Evolutionary conservation across 371 early-diverging fungal species (phyloP).

Genomic region (Dichotomocladium elegans): DNA sequence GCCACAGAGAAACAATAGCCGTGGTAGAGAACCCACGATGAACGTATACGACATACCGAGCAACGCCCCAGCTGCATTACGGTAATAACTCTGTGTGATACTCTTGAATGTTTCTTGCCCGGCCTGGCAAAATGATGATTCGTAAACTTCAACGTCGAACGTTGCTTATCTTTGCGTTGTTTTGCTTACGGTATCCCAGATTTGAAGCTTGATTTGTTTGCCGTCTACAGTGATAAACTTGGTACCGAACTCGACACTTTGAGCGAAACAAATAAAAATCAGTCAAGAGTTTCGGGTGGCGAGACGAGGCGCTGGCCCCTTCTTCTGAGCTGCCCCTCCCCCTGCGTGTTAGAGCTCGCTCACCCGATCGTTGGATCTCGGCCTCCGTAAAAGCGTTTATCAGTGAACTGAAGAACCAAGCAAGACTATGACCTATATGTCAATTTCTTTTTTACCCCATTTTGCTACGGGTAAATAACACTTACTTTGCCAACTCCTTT

Average conservation of each 20-base stretch:
- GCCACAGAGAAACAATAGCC: background rate
- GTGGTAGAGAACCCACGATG: background rate
- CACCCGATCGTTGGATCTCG: constrained; percentile 88
- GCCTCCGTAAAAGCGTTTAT: constrained; percentile 77
- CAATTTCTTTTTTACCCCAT: background rate
- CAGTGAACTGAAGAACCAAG: constrained; percentile 78
- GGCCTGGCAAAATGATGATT: constrained; percentile 56
- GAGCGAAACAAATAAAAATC: background rate
- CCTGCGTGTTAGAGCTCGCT: too few species aligned
- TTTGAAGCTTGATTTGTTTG: constrained; percentile 91
- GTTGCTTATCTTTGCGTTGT: background rate
- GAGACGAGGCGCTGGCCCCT: too few species aligned
- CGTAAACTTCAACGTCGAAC: too few species aligned
- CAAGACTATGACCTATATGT: constrained; percentile 69
- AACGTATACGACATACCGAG: constrained; percentile 1
- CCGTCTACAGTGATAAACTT: constrained; percentile 74
- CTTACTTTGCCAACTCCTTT: constrained; percentile 28
- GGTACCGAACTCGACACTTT: constrained; percentile 80
- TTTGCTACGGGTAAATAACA: background rate
- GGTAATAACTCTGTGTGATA: constrained; percentile 95
- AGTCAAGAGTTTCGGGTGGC: too few species aligned
- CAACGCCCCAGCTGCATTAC: constrained; percentile 93
- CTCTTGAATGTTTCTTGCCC: constrained; percentile 96
- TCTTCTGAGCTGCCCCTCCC: too few species aligned
- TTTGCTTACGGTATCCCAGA: constrained; percentile 96